Base-by-base conservation (phyloP, 2,329 filamentous ascomycete genomes). In the Venturia aucupariae region DNA sequence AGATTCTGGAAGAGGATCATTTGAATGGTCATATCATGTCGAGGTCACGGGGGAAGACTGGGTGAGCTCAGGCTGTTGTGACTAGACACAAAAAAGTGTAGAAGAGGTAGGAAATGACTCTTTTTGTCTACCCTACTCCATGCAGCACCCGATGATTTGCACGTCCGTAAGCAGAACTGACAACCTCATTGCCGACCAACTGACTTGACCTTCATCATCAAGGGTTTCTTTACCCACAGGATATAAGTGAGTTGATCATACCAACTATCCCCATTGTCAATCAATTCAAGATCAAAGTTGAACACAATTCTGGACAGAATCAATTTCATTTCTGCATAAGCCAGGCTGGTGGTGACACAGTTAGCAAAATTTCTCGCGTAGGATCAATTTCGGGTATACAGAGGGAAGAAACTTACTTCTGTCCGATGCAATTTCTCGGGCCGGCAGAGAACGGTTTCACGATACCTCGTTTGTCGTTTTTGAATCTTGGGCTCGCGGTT, bases 391-490 rank as follows among this genome's bases (percentile, higher is more conserved):
- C 5, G 5, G 35, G n/a, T n/a, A n/a, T n/a, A n/a, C n/a, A n/a
- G n/a, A n/a, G 5, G 44, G 17, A 62, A 42, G 35, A 7, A 38
- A 65, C 64, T 27, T 38, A 65, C 64, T 66, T 60, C 55, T 66
- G 66, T 13, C 73, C 73, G 62, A 75, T 72, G 57, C 73, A 75
- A 3, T 69, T 71, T 22, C 72, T 64, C 0, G 72, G 73, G 5
- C 73, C 73, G 0, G 69, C 66, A 3, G 71, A 72, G 61, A 74
- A 74, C 0, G 73, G 73, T 54, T 74, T 71, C 5, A 70, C 67
- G 8, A 71, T 72, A 38, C 71, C 72, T 64, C 70, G 71, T 22
- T 70, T 62, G 54, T 74, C 72, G n/a, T 48, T 48, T 22, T 48
- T 48, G 44, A 62, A 62, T 22, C 44, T n/a, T 11, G 44, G 19